A percentile compares a stretch with the other conserved stretches of the same genome.
Evolutionary conservation across 768 basidiomycete species (phyloP).

Genomic region (Gloeopeniophorella convolvens): DNA sequence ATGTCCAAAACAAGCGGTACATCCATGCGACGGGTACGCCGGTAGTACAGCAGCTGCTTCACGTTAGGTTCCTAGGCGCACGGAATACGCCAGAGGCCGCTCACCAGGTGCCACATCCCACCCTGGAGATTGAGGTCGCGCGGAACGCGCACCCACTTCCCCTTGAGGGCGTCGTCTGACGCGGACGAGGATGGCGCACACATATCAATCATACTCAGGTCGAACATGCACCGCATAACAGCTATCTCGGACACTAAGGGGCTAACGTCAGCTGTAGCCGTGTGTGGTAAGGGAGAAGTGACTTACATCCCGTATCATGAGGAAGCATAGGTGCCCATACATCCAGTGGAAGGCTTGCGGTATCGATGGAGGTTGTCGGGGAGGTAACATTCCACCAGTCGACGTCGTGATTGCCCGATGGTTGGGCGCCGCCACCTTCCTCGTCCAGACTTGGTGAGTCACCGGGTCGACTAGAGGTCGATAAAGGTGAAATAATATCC

Average conservation of each 20-base stretch:
- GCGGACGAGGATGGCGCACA: slow-evolving; percentile 66
- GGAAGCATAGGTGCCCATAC: slow-evolving; percentile 71
- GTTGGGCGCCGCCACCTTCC: not conserved
- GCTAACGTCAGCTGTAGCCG: not conserved
- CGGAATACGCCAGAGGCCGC: slow-evolving; percentile 26
- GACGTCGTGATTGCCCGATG: slow-evolving; percentile 29
- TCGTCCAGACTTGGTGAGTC: slow-evolving; percentile 22
- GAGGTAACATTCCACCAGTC: slow-evolving; percentile 68
- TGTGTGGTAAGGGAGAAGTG: not conserved
- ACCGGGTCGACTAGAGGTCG: slow-evolving; percentile 10
- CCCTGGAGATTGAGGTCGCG: slow-evolving; percentile 68
- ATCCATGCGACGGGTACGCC: slow-evolving; percentile 78
- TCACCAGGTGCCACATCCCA: slow-evolving; percentile 56
- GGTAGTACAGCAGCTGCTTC: slow-evolving; percentile 64
- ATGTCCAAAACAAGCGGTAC: slow-evolving; percentile 74
- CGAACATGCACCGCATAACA: slow-evolving; percentile 58
- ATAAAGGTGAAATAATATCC: slow-evolving; percentile 50
- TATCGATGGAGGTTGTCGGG: slow-evolving; percentile 37
- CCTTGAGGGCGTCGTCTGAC: slow-evolving; percentile 68
- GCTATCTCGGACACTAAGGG: slow-evolving; percentile 73
- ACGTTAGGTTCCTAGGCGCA: slow-evolving; percentile 2
- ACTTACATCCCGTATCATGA: slow-evolving; percentile 71
- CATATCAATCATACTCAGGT: slow-evolving; percentile 50
- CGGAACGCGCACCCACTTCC: slow-evolving; percentile 87
- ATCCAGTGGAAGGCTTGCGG: slow-evolving; percentile 71